These are phyloP conservation scores for Cryptococcus hybrid DNA, from an alignment of 1,284 basidiomycete genomes.

Conservation along the genomic window DNA sequence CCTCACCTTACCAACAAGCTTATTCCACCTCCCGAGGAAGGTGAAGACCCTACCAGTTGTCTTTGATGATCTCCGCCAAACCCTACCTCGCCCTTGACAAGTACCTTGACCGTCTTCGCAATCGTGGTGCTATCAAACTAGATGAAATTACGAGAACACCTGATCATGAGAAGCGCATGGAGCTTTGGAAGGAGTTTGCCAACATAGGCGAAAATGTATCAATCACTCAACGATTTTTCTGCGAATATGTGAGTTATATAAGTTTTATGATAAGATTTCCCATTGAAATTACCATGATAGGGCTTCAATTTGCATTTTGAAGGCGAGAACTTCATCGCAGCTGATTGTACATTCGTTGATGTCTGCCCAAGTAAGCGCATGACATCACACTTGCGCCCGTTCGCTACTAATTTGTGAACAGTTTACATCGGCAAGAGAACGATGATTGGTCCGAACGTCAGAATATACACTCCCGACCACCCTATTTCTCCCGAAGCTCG, in stretches of 20 bases:
- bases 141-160: slow-evolving; percentile 19
- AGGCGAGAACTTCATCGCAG: slow-evolving; percentile 42
- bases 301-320: slow-evolving; percentile 47
- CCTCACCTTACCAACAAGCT: background rate
- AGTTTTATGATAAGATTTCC: background rate
- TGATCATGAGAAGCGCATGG: slow-evolving; percentile 17
- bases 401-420: background rate
- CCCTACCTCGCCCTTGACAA: slow-evolving; percentile 31
- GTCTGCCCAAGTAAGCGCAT: slow-evolving; percentile 38
- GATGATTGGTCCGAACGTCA: slow-evolving; percentile 47
- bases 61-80: slow-evolving; percentile 28
- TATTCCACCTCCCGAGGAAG: slow-evolving; percentile 1
- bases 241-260: slow-evolving; percentile 37
- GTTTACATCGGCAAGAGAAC: slow-evolving; percentile 45
- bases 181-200: slow-evolving; percentile 7
- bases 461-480: slow-evolving; percentile 49
- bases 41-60: slow-evolving; percentile 14
- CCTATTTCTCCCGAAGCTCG: slow-evolving; percentile 48
- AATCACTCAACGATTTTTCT: slow-evolving; percentile 26
- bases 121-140: slow-evolving; percentile 12
- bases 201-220: background rate
- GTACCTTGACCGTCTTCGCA: slow-evolving; percentile 23
- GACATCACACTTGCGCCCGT: no score
- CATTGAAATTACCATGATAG: slow-evolving; percentile 11
- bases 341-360: slow-evolving; percentile 42